Evolutionary conservation across 1,284 basidiomycete genomes (phyloP), one percentile per base, ranked within the genome.

Genomic region (Sporisorium exsertum): DNA sequence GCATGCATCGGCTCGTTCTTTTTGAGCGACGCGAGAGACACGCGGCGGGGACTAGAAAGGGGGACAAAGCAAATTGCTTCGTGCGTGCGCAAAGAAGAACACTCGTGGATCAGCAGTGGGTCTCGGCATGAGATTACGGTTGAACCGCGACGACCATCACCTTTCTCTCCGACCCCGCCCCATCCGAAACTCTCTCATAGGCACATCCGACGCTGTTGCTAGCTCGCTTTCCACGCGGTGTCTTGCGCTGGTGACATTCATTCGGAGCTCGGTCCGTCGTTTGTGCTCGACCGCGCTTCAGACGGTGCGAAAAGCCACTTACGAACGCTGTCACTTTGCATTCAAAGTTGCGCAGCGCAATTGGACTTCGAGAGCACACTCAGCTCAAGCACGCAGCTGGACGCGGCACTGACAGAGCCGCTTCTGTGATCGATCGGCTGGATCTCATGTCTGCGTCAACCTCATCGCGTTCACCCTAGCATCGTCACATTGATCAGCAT

Each of bases 401-500:
- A 5, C 45, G 45, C 45, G 22, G 12, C 13, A 24, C 22, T 46
- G 5, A 46, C 24, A 20, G 18, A 47, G 24, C 24, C 18, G 45
- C 45, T 26, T 27, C 13, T 47, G 24, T 3, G 9, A 3, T 16
- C 33, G 13, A 22, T 20, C 32, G 26, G n/a, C n/a, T 55, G 10
- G 42, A 32, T 32, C 52, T 37, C 51, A 52, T 50, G 49, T n/a
- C 20, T 32, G 49, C 29, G 29, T 50, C 49, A 12, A 50, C 27
- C 7, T 10, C 16, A 20, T 32, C 8, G n/a, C 49, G 49, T 18
- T 50, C 29, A 0, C 32, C 29, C n/a, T 13, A 29, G 27, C n/a
- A 12, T 50, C 13, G 8, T 43, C 40, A 20, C n/a, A 43, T 33
- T 9, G 55, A 26, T 29, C 42, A 27, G 22, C 12, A 32, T 7